Percentiles rank a stretch among this genome's conserved stretches.
These are phyloP conservation scores for Dactylella cylindrospora DNA, from an alignment of 2,329 filamentous ascomycete genomes.

Conservation along the genomic window DNA sequence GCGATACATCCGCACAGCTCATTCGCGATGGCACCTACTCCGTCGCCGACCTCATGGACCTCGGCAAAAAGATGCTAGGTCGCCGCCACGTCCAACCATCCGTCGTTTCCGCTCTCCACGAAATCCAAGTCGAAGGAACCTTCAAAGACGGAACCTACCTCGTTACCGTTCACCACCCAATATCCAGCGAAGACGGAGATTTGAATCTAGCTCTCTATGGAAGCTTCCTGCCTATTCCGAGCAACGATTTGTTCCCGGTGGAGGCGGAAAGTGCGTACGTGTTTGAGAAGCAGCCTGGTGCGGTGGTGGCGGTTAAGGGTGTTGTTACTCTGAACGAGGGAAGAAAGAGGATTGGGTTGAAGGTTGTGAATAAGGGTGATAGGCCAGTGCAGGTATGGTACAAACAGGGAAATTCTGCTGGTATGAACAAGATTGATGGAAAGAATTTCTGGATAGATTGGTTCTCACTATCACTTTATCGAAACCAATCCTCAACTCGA, in stretches of 20 bases:
- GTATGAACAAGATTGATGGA: neutral
- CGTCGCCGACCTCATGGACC: slow-evolving; percentile 88
- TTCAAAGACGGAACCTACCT: slow-evolving; percentile 89
- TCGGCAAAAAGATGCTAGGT: slow-evolving; percentile 89
- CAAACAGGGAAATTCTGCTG: slow-evolving; percentile 1
- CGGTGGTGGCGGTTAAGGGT: slow-evolving; percentile 68
- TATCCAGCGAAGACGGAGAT: slow-evolving; percentile 82
- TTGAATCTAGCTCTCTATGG: slow-evolving; percentile 85
- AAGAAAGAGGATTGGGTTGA: slow-evolving; percentile 70
- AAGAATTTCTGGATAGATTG: slow-evolving; percentile 58
- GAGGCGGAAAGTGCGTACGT: slow-evolving; percentile 67
- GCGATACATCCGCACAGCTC: slow-evolving; percentile 57
- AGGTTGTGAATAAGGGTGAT: slow-evolving; percentile 83
- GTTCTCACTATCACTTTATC: slow-evolving; percentile 94
- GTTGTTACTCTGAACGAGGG: slow-evolving; percentile 71
- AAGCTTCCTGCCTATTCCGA: slow-evolving; percentile 81
- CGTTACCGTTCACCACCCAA: slow-evolving; percentile 88
- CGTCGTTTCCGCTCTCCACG: slow-evolving; percentile 73
- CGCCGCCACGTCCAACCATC: slow-evolving; percentile 81
- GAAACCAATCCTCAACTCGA: slow-evolving; percentile 88
- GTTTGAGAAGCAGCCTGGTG: slow-evolving; percentile 71
- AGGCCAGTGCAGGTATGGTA: slow-evolving; percentile 74
- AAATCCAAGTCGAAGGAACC: slow-evolving; percentile 92
- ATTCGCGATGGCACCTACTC: slow-evolving; percentile 94
- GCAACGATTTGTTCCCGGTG: slow-evolving; percentile 66